Conservation (phyloP, 73 alveolate species). For the Paramecium pentaurelia region DNA sequence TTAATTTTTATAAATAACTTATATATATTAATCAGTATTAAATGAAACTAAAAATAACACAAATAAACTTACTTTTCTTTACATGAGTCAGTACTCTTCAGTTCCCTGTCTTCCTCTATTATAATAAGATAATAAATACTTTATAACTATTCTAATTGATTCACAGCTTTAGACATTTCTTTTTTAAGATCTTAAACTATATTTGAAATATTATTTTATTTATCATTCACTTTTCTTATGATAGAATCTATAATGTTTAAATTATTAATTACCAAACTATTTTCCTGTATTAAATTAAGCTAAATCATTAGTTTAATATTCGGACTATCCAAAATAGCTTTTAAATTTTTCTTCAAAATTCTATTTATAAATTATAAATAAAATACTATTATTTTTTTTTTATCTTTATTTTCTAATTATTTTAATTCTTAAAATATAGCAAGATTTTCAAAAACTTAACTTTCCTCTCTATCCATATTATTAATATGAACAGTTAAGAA, state of each 20-base stretch:
- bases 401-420: constrained; percentile 47
- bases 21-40: background rate
- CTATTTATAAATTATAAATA: background rate
- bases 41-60: constrained; percentile 4
- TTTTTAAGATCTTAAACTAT: constrained; percentile 57
- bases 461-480: constrained; percentile 49
- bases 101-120: constrained; percentile 36
- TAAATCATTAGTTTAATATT: constrained; percentile 37
- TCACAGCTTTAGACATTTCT: constrained; percentile 61
- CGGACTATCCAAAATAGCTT: background rate
- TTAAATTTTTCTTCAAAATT: constrained; percentile 46
- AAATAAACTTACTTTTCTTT: constrained; percentile 39
- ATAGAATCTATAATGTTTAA: constrained; percentile 41
- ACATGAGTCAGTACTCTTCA: constrained; percentile 15
- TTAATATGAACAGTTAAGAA: constrained; percentile 34
- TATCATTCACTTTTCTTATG: constrained; percentile 51
- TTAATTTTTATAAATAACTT: background rate
- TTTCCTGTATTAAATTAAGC: constrained; percentile 6
- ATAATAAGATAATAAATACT: background rate
- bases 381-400: constrained; percentile 26
- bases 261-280: background rate
- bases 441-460: constrained; percentile 47
- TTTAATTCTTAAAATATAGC: constrained; percentile 57
- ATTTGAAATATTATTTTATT: constrained; percentile 39
- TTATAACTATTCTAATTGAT: constrained; percentile 38